phyloP scores from a whole-genome alignment of 177 flowering plant species.

The Vitis hybrid region DNA sequence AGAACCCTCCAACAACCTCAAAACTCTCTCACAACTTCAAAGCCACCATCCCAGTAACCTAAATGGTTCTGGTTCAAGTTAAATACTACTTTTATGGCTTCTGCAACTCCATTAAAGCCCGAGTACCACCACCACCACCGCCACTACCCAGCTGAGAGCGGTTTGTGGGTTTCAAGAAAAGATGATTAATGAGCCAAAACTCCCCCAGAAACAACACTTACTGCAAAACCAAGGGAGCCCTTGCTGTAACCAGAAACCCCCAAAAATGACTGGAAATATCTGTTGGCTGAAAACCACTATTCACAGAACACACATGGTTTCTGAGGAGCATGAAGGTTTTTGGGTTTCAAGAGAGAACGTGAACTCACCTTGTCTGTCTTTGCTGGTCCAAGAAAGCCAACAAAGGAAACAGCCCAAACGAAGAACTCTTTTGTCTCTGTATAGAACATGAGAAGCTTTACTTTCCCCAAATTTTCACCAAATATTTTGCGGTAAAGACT shows the following conservation, averaged over 20 bases:
- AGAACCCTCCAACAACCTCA: constrained; percentile 6
- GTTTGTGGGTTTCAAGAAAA: constrained; percentile 5
- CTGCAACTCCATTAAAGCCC: constrained; percentile 10
- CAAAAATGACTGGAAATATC: constrained; percentile 6
- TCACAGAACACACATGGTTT: constrained; percentile 10
- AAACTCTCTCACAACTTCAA: constrained; percentile 8
- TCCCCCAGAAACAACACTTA: background rate
- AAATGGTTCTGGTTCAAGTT: constrained; percentile 6
- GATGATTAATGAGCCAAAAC: constrained; percentile 2
- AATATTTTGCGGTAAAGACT: background rate
- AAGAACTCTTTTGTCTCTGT: constrained; percentile 30
- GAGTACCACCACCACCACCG: background rate
- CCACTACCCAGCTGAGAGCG: constrained; percentile 1
- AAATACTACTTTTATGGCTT: background rate
- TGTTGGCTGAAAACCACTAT: background rate
- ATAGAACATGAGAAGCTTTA: constrained; percentile 16
- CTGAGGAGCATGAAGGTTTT: background rate
- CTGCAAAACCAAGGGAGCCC: background rate
- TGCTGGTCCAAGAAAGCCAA: constrained; percentile 24
- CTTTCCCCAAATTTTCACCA: too few species aligned
- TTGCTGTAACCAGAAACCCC: constrained; percentile 4
- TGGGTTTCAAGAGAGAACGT: constrained; percentile 17
- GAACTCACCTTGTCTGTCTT: constrained; percentile 32
- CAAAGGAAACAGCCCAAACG: constrained; percentile 18
- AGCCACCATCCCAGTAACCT: background rate